Conservation (phyloP, 257 asterid species). For the Nicotiana tabacum region DNA sequence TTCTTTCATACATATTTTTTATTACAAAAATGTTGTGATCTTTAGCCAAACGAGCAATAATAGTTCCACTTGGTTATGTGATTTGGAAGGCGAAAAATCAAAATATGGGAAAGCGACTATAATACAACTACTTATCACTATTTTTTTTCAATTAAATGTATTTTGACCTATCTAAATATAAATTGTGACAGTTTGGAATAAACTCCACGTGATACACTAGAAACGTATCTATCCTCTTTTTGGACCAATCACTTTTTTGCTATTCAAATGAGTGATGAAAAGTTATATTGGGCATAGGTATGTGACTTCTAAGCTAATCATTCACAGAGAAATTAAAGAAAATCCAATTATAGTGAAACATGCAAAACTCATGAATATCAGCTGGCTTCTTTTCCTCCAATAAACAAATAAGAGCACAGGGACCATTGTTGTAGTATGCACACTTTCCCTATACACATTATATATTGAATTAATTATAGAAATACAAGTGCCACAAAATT, state of each 20-base stretch:
- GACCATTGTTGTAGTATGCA: not conserved
- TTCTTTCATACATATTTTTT: too few species aligned
- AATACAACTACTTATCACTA: not conserved
- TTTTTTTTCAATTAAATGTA: not conserved
- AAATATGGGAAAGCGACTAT: not conserved
- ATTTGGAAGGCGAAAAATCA: not conserved
- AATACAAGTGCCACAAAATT: not conserved
- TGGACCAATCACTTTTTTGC: not conserved
- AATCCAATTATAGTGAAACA: not conserved
- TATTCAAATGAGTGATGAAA: not conserved
- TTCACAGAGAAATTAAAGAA: not conserved
- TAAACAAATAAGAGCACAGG: slow-evolving; percentile 1
- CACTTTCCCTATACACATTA: not conserved
- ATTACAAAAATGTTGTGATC: not conserved
- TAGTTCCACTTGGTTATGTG: not conserved
- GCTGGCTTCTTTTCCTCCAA: not conserved
- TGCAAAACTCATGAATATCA: not conserved
- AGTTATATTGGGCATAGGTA: not conserved
- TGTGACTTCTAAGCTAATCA: not conserved
- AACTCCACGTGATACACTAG: not conserved
- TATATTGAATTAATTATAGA: not conserved
- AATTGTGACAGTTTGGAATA: not conserved
- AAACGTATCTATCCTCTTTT: not conserved
- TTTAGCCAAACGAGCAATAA: not conserved
- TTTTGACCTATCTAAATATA: not conserved